phyloP scores from a whole-genome alignment of 352 stramenopile species.

The Thraustochytrium sp. region DNA sequence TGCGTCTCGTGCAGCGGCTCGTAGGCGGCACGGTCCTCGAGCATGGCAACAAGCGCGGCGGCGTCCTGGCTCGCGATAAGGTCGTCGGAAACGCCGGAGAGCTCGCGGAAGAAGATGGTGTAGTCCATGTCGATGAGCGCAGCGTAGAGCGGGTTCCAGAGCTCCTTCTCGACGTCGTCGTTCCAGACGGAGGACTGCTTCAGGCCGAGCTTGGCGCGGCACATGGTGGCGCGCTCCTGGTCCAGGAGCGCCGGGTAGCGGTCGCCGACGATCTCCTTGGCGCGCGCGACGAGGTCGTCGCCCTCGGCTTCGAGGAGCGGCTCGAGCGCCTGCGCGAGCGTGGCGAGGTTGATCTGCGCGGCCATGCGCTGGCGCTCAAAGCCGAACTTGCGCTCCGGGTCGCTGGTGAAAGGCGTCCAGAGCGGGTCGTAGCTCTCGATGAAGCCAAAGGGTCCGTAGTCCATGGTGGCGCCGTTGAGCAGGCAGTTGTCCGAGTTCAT shows the following conservation, averaged over 20 bases:
- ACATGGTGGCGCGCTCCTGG: constrained; percentile 51
- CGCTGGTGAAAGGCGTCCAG: constrained; percentile 46
- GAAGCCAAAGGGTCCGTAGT: constrained; percentile 84
- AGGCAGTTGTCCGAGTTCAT: constrained; percentile 88
- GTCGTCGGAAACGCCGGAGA: constrained; percentile 54
- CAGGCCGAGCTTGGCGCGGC: constrained; percentile 60
- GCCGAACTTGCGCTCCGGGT: constrained; percentile 54
- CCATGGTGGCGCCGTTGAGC: constrained; percentile 78
- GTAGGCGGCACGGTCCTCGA: constrained; percentile 50
- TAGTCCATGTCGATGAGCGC: constrained; percentile 56
- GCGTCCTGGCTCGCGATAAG: constrained; percentile 45
- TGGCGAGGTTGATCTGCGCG: constrained; percentile 59
- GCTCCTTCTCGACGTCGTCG: constrained; percentile 47
- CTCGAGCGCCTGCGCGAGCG: constrained; percentile 57
- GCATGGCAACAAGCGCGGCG: constrained; percentile 52
- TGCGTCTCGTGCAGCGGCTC: neutral
- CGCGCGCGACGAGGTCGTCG: constrained; percentile 31
- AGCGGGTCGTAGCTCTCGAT: constrained; percentile 79
- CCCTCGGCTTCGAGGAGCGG: constrained; percentile 57
- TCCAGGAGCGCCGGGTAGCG: constrained; percentile 51
- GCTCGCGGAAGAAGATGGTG: constrained; percentile 63
- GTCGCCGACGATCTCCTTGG: constrained; percentile 46
- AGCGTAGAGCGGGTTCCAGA: constrained; percentile 57
- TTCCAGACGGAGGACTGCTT: neutral
- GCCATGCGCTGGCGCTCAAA: constrained; percentile 65